Conservation (phyloP, 805 yeast genomes). For the Komagataella mondaviorum region DNA sequence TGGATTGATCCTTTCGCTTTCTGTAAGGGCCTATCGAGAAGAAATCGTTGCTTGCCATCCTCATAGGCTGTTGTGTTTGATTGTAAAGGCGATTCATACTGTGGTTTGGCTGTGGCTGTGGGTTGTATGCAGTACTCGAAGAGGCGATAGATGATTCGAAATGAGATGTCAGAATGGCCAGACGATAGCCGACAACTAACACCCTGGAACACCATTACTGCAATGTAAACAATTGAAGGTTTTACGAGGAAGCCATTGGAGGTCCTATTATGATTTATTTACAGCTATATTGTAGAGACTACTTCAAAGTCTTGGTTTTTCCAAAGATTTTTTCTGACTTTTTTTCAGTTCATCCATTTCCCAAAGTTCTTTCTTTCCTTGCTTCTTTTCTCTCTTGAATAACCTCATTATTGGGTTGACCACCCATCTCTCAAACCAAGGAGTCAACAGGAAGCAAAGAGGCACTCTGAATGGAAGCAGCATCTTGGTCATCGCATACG, state of each 20-base stretch:
- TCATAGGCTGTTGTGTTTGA: constrained; percentile 26
- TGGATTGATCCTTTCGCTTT: constrained; percentile 44
- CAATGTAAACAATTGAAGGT: too few relatives aligned
- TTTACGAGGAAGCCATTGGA: too few relatives aligned
- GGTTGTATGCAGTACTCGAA: constrained; percentile 18
- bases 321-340: neutral
- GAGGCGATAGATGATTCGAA: neutral
- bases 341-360: constrained; percentile 1
- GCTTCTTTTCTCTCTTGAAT: constrained; percentile 4
- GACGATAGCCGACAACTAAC: neutral
- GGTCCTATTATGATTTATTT: neutral
- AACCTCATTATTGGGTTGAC: constrained; percentile 16
- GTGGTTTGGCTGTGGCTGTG: constrained; percentile 23
- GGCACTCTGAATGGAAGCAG: constrained; percentile 17
- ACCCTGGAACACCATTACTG: neutral
- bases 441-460: constrained; percentile 16
- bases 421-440: constrained; percentile 20
- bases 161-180: neutral
- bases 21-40: constrained; percentile 48
- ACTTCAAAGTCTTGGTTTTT: neutral
- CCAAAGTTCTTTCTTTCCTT: constrained; percentile 3
- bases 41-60: constrained; percentile 41
- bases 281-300: neutral
- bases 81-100: constrained; percentile 23
- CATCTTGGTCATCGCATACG: constrained; percentile 20